These are phyloP conservation scores for Symbiodinium natans DNA, from an alignment of 73 alveolate genomes.

Conservation along the genomic window DNA sequence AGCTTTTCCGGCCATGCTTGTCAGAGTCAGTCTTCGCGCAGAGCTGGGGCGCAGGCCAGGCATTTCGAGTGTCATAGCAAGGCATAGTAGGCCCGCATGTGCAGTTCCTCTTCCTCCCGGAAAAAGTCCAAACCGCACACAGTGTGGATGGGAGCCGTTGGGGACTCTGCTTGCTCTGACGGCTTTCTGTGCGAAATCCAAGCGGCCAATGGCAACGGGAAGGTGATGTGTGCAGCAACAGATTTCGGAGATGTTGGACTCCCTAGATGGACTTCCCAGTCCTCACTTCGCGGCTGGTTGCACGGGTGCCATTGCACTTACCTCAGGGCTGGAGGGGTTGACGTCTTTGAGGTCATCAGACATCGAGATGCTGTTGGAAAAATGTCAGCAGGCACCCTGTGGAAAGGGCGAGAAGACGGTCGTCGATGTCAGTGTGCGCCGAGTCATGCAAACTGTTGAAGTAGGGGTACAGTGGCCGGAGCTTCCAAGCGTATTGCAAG, in stretches of 20 bases:
- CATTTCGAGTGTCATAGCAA: too few species aligned
- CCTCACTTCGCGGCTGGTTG: background rate
- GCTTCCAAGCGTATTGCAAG: background rate
- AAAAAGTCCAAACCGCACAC: too few species aligned
- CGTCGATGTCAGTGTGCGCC: background rate
- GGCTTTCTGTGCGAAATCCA: too few species aligned
- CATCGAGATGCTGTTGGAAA: background rate
- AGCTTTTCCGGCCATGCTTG: too few species aligned
- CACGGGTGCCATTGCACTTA: background rate
- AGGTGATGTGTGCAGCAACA: background rate
- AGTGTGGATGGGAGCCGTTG: too few species aligned
- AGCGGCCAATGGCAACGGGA: too few species aligned
- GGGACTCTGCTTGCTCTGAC: too few species aligned
- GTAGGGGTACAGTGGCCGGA: background rate
- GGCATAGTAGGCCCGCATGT: too few species aligned
- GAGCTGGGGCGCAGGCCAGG: too few species aligned
- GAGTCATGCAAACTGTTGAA: background rate
- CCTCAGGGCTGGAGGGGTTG: background rate
- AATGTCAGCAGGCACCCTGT: background rate
- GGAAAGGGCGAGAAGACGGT: background rate
- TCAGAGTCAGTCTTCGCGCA: too few species aligned
- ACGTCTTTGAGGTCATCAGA: background rate
- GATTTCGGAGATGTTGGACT: background rate
- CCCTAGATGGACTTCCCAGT: background rate
- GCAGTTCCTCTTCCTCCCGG: too few species aligned